phyloP scores from a whole-genome alignment of 2,329 filamentous ascomycete genomes.

The Fusarium dimerum region DNA sequence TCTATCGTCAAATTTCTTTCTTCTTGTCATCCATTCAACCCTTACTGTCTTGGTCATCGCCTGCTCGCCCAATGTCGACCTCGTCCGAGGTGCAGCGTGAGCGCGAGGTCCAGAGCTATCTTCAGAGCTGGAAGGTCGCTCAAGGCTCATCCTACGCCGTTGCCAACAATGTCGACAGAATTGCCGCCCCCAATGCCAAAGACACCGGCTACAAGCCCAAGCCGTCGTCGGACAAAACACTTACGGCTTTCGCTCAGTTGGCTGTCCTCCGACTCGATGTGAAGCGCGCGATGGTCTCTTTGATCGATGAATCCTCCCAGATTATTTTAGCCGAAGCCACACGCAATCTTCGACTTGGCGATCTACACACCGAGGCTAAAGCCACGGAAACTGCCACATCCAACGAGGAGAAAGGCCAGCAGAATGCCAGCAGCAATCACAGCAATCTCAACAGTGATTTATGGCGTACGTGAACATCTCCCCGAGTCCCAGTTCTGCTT shows the following conservation, averaged over 20 bases:
- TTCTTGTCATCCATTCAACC: too few species aligned
- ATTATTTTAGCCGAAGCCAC: constrained; percentile 56
- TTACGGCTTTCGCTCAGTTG: constrained; percentile 53
- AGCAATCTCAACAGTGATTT: constrained; percentile 24
- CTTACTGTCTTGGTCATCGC: too few species aligned
- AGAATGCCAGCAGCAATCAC: constrained; percentile 2
- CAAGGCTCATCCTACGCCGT: constrained; percentile 35
- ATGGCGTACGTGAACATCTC: constrained; percentile 34
- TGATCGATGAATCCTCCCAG: constrained; percentile 47
- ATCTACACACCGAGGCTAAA: constrained; percentile 22
- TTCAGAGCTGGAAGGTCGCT: constrained; percentile 35
- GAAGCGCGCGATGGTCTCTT: constrained; percentile 50
- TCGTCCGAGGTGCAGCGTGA: constrained; percentile 32
- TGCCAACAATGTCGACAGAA: constrained; percentile 33
- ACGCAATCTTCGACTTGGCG: constrained; percentile 41
- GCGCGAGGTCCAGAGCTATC: constrained; percentile 33
- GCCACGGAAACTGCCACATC: not conserved
- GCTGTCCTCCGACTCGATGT: constrained; percentile 48
- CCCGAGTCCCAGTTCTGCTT: not conserved
- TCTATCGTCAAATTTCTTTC: too few species aligned
- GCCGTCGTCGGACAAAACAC: constrained; percentile 37
- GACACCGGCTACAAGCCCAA: constrained; percentile 34
- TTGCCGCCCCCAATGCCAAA: constrained; percentile 29
- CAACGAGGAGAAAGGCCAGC: not conserved
- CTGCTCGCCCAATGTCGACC: constrained; percentile 19